Percentiles rank a stretch among this genome's conserved stretches.
These are phyloP conservation scores for Heterobasidion occidentale DNA, from an alignment of 1,284 basidiomycete genomes.

Conservation along the genomic window DNA sequence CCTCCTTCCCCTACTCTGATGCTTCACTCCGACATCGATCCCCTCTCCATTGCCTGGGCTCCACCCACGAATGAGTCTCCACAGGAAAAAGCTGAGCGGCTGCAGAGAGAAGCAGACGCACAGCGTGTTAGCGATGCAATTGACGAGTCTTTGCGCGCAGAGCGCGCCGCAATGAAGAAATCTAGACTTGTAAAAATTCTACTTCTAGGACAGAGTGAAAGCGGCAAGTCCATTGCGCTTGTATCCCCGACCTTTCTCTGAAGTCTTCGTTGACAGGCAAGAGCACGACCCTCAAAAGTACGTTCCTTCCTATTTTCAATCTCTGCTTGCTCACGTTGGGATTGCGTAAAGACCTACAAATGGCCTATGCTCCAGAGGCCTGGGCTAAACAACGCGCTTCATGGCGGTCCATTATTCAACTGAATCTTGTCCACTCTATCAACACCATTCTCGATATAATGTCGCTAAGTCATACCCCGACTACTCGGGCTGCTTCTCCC, in stretches of 20 bases:
- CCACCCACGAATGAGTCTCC: constrained; percentile 54
- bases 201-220: constrained; percentile 38
- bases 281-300: constrained; percentile 61
- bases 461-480: constrained; percentile 19
- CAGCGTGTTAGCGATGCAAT: constrained; percentile 55
- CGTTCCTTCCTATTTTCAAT: constrained; percentile 15
- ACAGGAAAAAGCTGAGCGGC: constrained; percentile 40
- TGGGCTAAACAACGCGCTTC: constrained; percentile 49
- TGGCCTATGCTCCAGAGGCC: constrained; percentile 33
- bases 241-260: no score
- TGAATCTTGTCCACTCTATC: constrained; percentile 56
- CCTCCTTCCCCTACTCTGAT: background rate
- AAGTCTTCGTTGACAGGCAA: constrained; percentile 30
- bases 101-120: constrained; percentile 51
- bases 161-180: constrained; percentile 44
- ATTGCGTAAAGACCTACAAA: constrained; percentile 26
- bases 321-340: background rate
- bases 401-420: constrained; percentile 56
- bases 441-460: constrained; percentile 44
- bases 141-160: constrained; percentile 55
- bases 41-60: constrained; percentile 43
- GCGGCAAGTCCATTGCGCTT: constrained; percentile 7
- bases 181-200: constrained; percentile 48
- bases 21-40: constrained; percentile 32
- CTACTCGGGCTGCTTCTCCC: background rate